These are phyloP conservation scores for Leptographium lundbergii DNA, from an alignment of 2,329 filamentous ascomycete species.

Conservation along the genomic window DNA sequence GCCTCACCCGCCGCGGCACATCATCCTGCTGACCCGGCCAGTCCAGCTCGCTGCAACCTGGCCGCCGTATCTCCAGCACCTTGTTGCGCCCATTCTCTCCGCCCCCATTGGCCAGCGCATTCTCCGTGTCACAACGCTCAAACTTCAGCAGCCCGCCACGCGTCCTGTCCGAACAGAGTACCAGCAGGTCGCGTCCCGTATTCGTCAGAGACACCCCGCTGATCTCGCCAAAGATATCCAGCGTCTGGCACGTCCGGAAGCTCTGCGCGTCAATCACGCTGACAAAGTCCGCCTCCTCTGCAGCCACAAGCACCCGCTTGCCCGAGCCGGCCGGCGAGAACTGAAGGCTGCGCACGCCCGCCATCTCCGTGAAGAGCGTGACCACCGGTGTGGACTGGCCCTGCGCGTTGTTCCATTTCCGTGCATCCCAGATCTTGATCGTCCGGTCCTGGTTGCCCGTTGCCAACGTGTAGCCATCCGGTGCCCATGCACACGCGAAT, in stretches of 20 bases:
- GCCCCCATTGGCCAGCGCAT: slow-evolving; percentile 18
- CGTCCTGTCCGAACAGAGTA: slow-evolving; percentile 52
- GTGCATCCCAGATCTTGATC: slow-evolving; percentile 65
- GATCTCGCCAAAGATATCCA: slow-evolving; percentile 66
- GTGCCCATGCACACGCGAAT: slow-evolving; percentile 70
- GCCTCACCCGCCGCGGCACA: background rate
- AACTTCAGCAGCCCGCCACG: slow-evolving; percentile 57
- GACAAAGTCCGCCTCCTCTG: slow-evolving; percentile 64
- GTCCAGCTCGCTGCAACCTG: slow-evolving; percentile 1
- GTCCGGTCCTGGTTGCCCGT: slow-evolving; percentile 66
- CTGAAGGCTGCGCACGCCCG: slow-evolving; percentile 53
- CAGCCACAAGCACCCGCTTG: slow-evolving; percentile 52
- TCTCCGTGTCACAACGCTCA: slow-evolving; percentile 32
- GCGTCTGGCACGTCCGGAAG: slow-evolving; percentile 51
- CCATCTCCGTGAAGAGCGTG: slow-evolving; percentile 51
- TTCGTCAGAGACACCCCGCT: slow-evolving; percentile 55
- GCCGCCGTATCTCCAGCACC: background rate
- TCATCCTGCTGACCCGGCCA: slow-evolving; percentile 1
- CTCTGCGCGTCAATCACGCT: slow-evolving; percentile 56
- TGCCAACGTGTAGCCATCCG: slow-evolving; percentile 62
- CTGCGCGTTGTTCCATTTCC: slow-evolving; percentile 47
- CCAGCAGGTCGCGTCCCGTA: slow-evolving; percentile 53
- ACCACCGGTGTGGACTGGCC: slow-evolving; percentile 34
- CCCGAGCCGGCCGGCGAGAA: slow-evolving; percentile 64
- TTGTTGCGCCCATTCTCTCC: background rate